A percentile compares a stretch with the other conserved stretches of the same genome.
Conservation (phyloP, 805 yeast species). For the Candida krabiensis region DNA sequence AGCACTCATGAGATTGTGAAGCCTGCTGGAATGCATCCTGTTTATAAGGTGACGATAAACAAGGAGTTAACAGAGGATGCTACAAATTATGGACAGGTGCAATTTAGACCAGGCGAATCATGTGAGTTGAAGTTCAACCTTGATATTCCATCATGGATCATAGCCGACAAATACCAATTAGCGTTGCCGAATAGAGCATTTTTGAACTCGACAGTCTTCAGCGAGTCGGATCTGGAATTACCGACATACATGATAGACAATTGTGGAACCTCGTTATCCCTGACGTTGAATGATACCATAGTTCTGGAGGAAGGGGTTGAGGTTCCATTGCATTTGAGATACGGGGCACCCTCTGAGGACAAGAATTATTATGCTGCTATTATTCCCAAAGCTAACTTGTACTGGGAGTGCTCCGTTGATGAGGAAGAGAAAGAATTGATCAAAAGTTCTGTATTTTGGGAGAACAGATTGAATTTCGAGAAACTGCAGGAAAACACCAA, state of each 20-base stretch:
- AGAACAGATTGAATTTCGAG: constrained; percentile 20
- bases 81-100: constrained; percentile 1
- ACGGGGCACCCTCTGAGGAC: constrained; percentile 22
- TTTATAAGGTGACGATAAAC: constrained; percentile 16
- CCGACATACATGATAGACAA: constrained; percentile 28
- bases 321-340: constrained; percentile 34
- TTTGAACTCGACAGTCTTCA: constrained; percentile 13
- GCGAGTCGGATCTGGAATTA: constrained; percentile 31
- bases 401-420: constrained; percentile 27
- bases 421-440: constrained; percentile 12
- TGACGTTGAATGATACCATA: constrained; percentile 18
- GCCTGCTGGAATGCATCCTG: constrained; percentile 30
- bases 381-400: constrained; percentile 24
- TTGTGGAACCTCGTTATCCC: constrained; percentile 24
- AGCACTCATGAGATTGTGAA: constrained; percentile 16
- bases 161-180: constrained; percentile 31
- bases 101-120: constrained; percentile 5
- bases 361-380: constrained; percentile 6
- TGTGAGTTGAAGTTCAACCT: constrained; percentile 26
- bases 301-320: constrained; percentile 20
- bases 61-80: not conserved
- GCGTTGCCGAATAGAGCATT: constrained; percentile 7
- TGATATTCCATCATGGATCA: constrained; percentile 26
- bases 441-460: constrained; percentile 23
- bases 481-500: constrained; percentile 9